A percentile compares a stretch with the other conserved stretches of the same genome.
phyloP scores from a whole-genome alignment of 768 basidiomycete species.

The Kwoniella sp. region DNA sequence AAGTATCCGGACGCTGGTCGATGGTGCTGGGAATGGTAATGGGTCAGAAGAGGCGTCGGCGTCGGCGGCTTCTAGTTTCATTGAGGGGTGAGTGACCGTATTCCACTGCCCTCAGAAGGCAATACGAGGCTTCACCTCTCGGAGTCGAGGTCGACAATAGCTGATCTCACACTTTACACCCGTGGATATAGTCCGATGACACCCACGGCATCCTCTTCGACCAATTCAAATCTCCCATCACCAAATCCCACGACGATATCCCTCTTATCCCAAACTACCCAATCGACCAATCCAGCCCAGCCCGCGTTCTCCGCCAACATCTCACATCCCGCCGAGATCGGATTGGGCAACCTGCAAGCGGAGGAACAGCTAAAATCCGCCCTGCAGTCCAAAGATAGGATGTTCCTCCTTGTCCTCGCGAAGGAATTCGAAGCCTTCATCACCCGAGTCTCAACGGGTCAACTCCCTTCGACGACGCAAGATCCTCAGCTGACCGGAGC shows the following conservation, averaged over 20 bases:
- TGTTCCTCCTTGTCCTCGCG: constrained; percentile 43
- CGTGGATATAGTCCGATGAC: constrained; percentile 9
- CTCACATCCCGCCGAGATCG: constrained; percentile 32
- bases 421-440: constrained; percentile 47
- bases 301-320: constrained; percentile 9
- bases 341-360: constrained; percentile 30
- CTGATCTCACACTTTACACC: neutral
- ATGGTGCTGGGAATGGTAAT: neutral
- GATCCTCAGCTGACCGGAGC: constrained; percentile 3
- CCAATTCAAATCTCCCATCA: constrained; percentile 9
- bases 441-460: neutral
- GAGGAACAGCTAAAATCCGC: constrained; percentile 45
- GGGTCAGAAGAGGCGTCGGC: neutral
- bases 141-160: neutral
- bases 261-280: constrained; percentile 2
- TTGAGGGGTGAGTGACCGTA: constrained; percentile 15
- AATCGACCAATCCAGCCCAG: constrained; percentile 11
- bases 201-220: constrained; percentile 15
- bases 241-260: constrained; percentile 25
- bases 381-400: constrained; percentile 40
- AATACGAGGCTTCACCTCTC: too few relatives aligned
- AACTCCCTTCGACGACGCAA: neutral
- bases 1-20: neutral
- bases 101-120: too few relatives aligned
- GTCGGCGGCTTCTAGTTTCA: neutral